phyloP scores from a whole-genome alignment of 2,329 filamentous ascomycete species.

The Fusarium sp. region DNA sequence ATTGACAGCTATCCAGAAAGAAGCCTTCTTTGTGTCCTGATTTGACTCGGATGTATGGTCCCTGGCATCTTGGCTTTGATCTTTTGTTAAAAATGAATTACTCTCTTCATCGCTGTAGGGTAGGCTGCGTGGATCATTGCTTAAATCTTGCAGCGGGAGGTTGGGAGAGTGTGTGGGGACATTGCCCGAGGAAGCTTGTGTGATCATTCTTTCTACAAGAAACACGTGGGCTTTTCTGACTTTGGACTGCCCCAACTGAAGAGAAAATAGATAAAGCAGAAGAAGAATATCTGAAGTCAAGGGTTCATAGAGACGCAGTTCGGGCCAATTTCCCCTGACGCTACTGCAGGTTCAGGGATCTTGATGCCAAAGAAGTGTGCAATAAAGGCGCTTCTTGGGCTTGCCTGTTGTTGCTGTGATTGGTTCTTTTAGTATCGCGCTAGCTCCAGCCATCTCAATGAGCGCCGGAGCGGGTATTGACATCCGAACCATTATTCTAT shows the following conservation, averaged over 20 bases:
- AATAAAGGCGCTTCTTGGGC: no score
- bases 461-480: no score
- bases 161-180: neutral
- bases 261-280: neutral
- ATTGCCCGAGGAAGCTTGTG: neutral
- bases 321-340: neutral
- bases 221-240: neutral
- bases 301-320: neutral
- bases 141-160: neutral
- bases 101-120: slow-evolving; percentile 2
- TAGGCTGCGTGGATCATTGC: neutral
- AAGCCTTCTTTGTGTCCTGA: neutral
- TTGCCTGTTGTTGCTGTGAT: no score
- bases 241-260: neutral
- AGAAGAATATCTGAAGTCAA: neutral
- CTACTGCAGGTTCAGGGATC: neutral
- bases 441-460: no score
- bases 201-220: neutral
- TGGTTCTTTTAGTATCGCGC: no score
- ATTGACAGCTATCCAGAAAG: slow-evolving; percentile 1
- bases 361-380: no score
- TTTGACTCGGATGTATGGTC: neutral
- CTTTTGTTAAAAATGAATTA: neutral
- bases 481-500: no score
- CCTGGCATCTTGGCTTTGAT: neutral